A percentile compares a stretch with the other conserved stretches of the same genome.
Conservation (phyloP, 2,329 filamentous ascomycete genomes). For the Arthrobotrys entomopaga region DNA sequence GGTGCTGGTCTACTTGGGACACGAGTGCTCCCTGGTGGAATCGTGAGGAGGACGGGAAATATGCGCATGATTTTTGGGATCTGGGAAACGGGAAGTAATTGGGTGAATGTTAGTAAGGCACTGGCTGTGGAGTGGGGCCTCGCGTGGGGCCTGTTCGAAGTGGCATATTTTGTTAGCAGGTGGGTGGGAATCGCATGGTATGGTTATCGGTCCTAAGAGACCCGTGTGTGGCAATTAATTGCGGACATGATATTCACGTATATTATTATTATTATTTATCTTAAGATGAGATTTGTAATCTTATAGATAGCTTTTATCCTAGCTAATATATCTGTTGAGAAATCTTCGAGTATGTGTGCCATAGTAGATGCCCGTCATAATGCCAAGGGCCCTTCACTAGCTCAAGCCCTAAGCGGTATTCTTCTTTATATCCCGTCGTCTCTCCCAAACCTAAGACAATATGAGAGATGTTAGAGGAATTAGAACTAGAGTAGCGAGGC, state of each 20-base stretch:
- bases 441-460: constrained; percentile 46
- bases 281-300: constrained; percentile 13
- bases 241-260: constrained; percentile 7
- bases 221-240: neutral
- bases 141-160: constrained; percentile 58
- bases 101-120: constrained; percentile 51
- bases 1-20: constrained; percentile 29
- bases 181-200: constrained; percentile 58
- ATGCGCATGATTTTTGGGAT: constrained; percentile 46
- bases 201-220: constrained; percentile 49
- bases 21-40: constrained; percentile 1
- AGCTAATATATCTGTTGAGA: constrained; percentile 6
- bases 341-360: too few species aligned
- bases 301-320: neutral
- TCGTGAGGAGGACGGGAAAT: constrained; percentile 32
- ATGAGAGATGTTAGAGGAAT: constrained; percentile 11
- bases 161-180: constrained; percentile 57
- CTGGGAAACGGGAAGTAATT: constrained; percentile 51
- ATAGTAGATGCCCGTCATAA: too few species aligned
- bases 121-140: constrained; percentile 57
- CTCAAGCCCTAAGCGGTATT: constrained; percentile 17
- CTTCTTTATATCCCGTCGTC: constrained; percentile 46
- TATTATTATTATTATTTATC: constrained; percentile 16
- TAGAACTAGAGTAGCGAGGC: too few species aligned
- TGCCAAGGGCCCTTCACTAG: too few species aligned